Evolutionary conservation across 306 rosid species (phyloP).

Genomic region (Trichosanthes cucumerina): DNA sequence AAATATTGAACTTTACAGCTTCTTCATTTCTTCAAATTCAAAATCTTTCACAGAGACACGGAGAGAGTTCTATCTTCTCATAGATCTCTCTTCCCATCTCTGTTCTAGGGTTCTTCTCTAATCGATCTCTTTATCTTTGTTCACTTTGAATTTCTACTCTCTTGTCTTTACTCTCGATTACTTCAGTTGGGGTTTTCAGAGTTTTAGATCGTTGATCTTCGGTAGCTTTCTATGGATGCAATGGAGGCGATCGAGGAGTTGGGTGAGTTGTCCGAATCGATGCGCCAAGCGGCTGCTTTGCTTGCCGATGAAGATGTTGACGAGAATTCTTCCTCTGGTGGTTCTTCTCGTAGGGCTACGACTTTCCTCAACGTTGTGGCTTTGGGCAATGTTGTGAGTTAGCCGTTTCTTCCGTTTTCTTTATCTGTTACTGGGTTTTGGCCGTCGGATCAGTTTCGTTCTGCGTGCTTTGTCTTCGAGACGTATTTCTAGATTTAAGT

Average conservation of each 20-base stretch:
- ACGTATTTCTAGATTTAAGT: neutral
- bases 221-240: slow-evolving; percentile 6
- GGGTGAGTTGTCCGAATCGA: slow-evolving; percentile 69
- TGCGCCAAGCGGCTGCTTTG: slow-evolving; percentile 79
- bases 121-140: neutral
- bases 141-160: neutral
- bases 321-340: slow-evolving; percentile 37
- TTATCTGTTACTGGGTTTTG: neutral
- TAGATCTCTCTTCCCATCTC: neutral
- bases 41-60: neutral
- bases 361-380: slow-evolving; percentile 92
- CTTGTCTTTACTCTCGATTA: neutral
- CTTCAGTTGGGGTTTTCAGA: neutral
- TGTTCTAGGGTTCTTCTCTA: slow-evolving; percentile 17
- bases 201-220: slow-evolving; percentile 29
- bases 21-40: slow-evolving; percentile 6
- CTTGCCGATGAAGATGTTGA: slow-evolving; percentile 94
- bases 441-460: neutral
- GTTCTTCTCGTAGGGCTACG: slow-evolving; percentile 54
- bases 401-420: slow-evolving; percentile 5
- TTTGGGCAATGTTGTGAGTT: slow-evolving; percentile 88
- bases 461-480: neutral
- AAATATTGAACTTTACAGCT: neutral
- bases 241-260: slow-evolving; percentile 99
- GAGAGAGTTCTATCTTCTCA: neutral